Evolutionary conservation across 352 stramenopile genomes (phyloP).

Genomic region (Phytophthora megakarya): DNA sequence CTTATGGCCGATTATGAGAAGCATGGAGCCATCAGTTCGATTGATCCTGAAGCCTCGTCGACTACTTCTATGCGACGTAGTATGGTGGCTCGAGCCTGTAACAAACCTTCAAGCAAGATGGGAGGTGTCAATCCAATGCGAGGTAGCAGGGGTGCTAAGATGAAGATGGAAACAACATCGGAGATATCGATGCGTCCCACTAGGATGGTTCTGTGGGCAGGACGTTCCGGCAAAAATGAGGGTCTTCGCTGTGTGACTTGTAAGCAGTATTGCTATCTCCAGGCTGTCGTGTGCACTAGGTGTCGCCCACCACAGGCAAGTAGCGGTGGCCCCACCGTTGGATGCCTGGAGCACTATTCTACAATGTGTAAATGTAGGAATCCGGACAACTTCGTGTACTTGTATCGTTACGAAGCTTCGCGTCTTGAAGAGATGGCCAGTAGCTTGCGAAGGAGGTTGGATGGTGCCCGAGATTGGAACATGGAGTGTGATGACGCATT

Average conservation of each 20-base stretch:
- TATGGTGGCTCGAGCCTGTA: conserved; percentile 39
- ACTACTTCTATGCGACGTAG: conserved; percentile 40
- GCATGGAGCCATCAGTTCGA: conserved; percentile 8
- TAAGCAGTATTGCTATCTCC: conserved; percentile 88
- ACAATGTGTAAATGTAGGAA: conserved; percentile 81
- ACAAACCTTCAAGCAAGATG: conserved; percentile 22
- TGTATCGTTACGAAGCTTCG: conserved; percentile 56
- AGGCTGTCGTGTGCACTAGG: conserved; percentile 79
- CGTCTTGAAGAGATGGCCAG: conserved; percentile 47
- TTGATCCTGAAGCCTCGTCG: conserved; percentile 18
- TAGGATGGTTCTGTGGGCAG: conserved; percentile 84
- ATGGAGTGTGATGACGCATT: conserved; percentile 38
- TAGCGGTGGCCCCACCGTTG: conserved; percentile 41
- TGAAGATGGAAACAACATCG: conserved; percentile 25
- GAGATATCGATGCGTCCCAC: conserved; percentile 47
- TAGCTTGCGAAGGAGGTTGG: conserved; percentile 40
- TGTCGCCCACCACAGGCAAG: conserved; percentile 60
- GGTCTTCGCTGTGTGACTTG: conserved; percentile 74
- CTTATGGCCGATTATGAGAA: conserved; percentile 61
- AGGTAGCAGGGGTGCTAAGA: conserved; percentile 37
- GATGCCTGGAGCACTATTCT: conserved; percentile 73
- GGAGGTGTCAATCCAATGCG: conserved; percentile 13
- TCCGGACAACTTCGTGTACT: conserved; percentile 59
- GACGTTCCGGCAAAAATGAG: conserved; percentile 75
- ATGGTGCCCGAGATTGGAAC: conserved; percentile 50